Evolutionary conservation across 179 eudicot genomes (phyloP), one percentile per base, ranked within the genome.

Genomic region (Patellifolia procumbens): DNA sequence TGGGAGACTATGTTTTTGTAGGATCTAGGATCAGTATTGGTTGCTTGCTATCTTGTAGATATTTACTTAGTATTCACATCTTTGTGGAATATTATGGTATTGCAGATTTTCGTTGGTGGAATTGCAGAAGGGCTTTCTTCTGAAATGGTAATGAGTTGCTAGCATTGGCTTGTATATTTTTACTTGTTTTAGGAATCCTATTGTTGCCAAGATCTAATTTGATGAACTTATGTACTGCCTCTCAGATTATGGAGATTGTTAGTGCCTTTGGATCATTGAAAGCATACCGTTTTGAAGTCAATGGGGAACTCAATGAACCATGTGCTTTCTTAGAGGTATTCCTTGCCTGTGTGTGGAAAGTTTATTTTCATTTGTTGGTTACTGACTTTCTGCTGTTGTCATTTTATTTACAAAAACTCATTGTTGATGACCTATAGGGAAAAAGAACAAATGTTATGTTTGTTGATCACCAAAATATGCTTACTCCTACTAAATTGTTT

Each of bases 61-160:
- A 12, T 73, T 35, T 71, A 35, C 62, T 43, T n/a, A 56, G 28
- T 51, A 26, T 62, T 63, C 72, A 69, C 12, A 82, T 43, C 75
- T 68, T 62, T 60, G 74, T 70, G n/a, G 52, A 34, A n/a, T 73
- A 6, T 70, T 75, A 16, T 72, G 74, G 13, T 35, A 39, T 20
- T 88, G 83, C 91, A 95, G 99, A 90, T 95, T 74, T 95, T 93
- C 76, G 81, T 95, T 79, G 98, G 99, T 77, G 98, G 99, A 76
- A 86, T 95, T 76, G 85, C 97, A 35, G 89, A 87, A 72, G 85
- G 77, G 76, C 79, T 90, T 70, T 89, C 99, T 75, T 89, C 97
- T 55, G 85, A 91, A 74, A 93, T 90, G 99, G 99, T 95, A 89
- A 87, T 70, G 56, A 71, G 52, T 59, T 59, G 37, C 53, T 75